phyloP scores from a whole-genome alignment of 2,329 filamentous ascomycete genomes.

The Cucurbitaria berberidis region DNA sequence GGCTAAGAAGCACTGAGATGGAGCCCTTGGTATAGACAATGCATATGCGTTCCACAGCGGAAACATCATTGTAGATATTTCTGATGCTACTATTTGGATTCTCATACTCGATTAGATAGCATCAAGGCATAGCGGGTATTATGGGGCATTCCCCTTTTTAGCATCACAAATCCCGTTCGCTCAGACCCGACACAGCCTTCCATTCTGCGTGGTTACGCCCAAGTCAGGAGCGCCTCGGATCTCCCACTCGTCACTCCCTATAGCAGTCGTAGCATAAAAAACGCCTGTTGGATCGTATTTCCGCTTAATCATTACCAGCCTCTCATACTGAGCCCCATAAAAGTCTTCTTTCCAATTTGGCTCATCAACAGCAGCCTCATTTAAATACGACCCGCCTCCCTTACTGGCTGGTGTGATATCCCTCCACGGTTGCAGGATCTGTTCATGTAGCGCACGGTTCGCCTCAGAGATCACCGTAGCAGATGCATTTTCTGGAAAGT shows the following conservation, averaged over 20 bases:
- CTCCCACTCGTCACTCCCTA: conserved; percentile 28
- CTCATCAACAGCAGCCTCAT: conserved; percentile 29
- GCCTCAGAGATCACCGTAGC: not conserved
- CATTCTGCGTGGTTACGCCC: conserved; percentile 19
- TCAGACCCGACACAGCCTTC: conserved; percentile 16
- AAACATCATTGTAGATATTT: not conserved
- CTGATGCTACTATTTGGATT: not conserved
- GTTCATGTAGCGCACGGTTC: conserved; percentile 4
- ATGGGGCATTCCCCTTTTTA: too few species aligned
- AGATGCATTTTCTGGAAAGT: not conserved
- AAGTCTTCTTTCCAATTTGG: conserved; percentile 31
- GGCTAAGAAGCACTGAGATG: conserved; percentile 39
- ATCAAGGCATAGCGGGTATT: too few species aligned
- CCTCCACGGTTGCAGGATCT: conserved; percentile 11
- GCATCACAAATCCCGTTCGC: not conserved
- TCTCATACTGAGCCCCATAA: conserved; percentile 30
- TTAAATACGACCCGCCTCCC: conserved; percentile 17
- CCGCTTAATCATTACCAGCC: conserved; percentile 24
- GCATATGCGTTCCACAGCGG: not conserved
- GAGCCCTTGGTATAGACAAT: not conserved
- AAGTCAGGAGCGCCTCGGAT: conserved; percentile 9
- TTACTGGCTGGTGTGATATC: conserved; percentile 19
- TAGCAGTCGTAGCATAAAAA: conserved; percentile 27
- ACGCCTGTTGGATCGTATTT: conserved; percentile 29
- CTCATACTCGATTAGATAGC: not conserved